Evolutionary conservation across 2,329 filamentous ascomycete species (phyloP), one percentile per base, ranked within the genome.

Genomic region (Fusarium nisikadoi): DNA sequence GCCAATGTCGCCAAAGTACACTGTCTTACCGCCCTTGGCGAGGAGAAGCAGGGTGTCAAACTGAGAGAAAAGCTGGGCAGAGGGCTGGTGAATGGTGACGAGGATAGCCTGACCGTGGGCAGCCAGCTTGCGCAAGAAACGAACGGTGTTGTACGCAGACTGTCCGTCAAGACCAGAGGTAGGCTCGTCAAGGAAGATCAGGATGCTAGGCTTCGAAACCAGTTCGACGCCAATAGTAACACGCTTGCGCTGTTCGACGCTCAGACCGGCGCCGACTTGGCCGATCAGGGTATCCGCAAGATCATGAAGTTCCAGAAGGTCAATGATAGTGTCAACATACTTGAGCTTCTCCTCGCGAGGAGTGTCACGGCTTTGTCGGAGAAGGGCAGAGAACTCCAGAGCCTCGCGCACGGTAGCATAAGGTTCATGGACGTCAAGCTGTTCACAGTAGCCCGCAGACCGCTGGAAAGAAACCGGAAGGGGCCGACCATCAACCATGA

Each of bases 281-380:
- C 86, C 86, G 31, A 88, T 85, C 0, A 88, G 77, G 0, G 85
- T 85, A 57, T 88, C 81, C 4, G 81, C 83, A 8, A 87, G 76
- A n/a, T 86, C 83, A 42, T 83, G 80, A 8, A 88, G 81, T 64
- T 87, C 86, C 2, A 88, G 76, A 1, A 88, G 80, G 74, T 93
- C 92, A 75, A 96, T 93, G 42, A 95, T 92, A 65, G 93, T 92
- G 54, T 94, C 88, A 13, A 95, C 93, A 71, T 95, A 95, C 7
- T 86, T 87, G 3, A 94, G 81, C 81, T 95, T 95, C 76, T 94
- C 92, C 59, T 88, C 82, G 2, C 86, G 86, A 1, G 91, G 83
- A 4, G 90, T 86, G 29, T 90, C 85, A 14, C 88, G 88, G 31
- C 89, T 90, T 78, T 95, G 93, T 58, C 93, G 89, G 14, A 95